These are phyloP conservation scores for Emericellopsis terricola DNA, from an alignment of 495 filamentous ascomycete species.

Conservation along the genomic window DNA sequence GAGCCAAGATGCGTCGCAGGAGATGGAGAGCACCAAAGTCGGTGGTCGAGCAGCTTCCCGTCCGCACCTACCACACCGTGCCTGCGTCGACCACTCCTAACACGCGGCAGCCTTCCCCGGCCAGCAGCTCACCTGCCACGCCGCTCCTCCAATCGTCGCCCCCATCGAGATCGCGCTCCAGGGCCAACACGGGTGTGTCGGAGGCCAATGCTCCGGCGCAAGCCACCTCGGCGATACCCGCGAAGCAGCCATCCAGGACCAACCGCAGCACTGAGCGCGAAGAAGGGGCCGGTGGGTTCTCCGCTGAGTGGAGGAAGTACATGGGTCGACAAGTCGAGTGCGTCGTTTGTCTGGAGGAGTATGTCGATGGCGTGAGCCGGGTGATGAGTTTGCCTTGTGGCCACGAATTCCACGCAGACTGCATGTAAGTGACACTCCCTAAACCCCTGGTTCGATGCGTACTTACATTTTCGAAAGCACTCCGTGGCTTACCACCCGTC, in stretches of 20 bases:
- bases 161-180: slow-evolving; percentile 40
- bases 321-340: slow-evolving; percentile 82
- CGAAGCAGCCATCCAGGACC: slow-evolving; percentile 8
- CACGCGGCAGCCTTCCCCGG: slow-evolving; percentile 31
- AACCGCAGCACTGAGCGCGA: slow-evolving; percentile 16
- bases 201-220: slow-evolving; percentile 20
- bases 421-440: slow-evolving; percentile 99
- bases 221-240: slow-evolving; percentile 18
- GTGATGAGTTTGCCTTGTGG: slow-evolving; percentile 99
- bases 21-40: slow-evolving; percentile 94
- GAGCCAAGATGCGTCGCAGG: slow-evolving; percentile 74
- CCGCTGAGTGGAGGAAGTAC: slow-evolving; percentile 60
- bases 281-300: slow-evolving; percentile 28
- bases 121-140: slow-evolving; percentile 51
- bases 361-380: slow-evolving; percentile 79
- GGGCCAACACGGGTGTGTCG: slow-evolving; percentile 41
- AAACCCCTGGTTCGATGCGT: too few species aligned
- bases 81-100: slow-evolving; percentile 41
- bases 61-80: slow-evolving; percentile 84
- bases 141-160: slow-evolving; percentile 49
- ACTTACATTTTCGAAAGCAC: too few species aligned
- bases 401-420: slow-evolving; percentile 93
- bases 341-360: slow-evolving; percentile 96
- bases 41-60: slow-evolving; percentile 84
- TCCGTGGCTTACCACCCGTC: slow-evolving; percentile 91